phyloP scores from a whole-genome alignment of 179 eudicot species.

The Pouteria campechiana region DNA sequence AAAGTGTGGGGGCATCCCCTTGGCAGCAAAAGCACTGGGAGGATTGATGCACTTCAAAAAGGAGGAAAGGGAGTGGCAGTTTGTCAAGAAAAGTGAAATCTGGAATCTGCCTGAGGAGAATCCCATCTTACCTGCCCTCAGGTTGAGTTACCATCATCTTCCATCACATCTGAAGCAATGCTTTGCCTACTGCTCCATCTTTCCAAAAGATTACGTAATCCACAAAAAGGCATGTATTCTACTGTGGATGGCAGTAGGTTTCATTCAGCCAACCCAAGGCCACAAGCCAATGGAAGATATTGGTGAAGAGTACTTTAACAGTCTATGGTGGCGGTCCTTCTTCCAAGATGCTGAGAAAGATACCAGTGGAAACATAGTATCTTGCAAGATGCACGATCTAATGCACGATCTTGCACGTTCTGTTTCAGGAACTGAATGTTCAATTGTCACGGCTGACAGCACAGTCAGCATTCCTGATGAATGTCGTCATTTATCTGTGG shows the following conservation, averaged over 20 bases:
- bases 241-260: constrained; percentile 40
- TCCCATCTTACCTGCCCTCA: constrained; percentile 9
- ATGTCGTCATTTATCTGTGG: constrained; percentile 6
- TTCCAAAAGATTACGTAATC: constrained; percentile 20
- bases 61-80: constrained; percentile 3
- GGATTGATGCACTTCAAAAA: constrained; percentile 3
- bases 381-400: constrained; percentile 31
- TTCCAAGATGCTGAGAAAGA: constrained; percentile 19
- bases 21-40: constrained; percentile 13
- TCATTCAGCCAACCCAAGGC: constrained; percentile 4
- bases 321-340: constrained; percentile 19
- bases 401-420: constrained; percentile 30
- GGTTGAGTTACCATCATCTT: constrained; percentile 11
- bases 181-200: constrained; percentile 31
- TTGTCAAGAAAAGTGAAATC: constrained; percentile 6
- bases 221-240: constrained; percentile 13
- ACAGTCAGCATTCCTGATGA: background rate
- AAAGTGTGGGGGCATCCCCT: constrained; percentile 13
- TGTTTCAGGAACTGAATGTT: constrained; percentile 5
- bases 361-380: constrained; percentile 1
- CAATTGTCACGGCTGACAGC: background rate
- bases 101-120: constrained; percentile 1
- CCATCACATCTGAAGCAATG: constrained; percentile 19
- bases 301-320: constrained; percentile 17
- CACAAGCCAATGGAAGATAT: constrained; percentile 10